Percentiles rank a stretch among this genome's conserved stretches.
phyloP scores from a whole-genome alignment of 2,329 filamentous ascomycete species.

The Chalaropsis thielavioides region DNA sequence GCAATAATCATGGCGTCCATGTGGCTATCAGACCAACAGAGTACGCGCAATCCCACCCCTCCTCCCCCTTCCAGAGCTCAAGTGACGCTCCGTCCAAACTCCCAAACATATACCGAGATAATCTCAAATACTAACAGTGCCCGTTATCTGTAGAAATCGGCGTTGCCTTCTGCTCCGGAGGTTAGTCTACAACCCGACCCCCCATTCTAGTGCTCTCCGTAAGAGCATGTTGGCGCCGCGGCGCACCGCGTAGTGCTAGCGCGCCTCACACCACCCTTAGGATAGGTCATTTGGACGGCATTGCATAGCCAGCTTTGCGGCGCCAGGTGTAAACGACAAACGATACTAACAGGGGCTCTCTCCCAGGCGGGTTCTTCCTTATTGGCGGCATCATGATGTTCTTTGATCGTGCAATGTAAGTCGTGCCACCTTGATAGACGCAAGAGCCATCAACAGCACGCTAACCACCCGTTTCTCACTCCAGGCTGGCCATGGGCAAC shows the following conservation, averaged over 20 bases:
- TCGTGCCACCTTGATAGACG: conserved; percentile 18
- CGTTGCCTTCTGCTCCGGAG: conserved; percentile 92
- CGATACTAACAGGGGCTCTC: background rate
- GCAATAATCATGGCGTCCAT: conserved; percentile 58
- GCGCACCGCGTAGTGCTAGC: background rate
- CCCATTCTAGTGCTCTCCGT: background rate
- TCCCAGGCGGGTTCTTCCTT: conserved; percentile 81
- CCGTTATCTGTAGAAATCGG: conserved; percentile 59
- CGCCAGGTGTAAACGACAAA: background rate
- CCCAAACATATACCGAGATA: background rate
- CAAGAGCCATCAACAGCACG: background rate
- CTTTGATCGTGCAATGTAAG: conserved; percentile 90
- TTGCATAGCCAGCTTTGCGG: background rate
- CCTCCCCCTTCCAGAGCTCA: background rate
- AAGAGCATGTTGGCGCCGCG: background rate
- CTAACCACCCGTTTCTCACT: conserved; percentile 1
- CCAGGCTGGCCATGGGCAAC: conserved; percentile 92
- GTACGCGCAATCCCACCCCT: conserved; percentile 33
- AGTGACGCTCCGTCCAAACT: background rate
- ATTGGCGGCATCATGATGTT: conserved; percentile 90
- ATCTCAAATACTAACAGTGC: conserved; percentile 20
- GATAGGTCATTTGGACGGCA: background rate
- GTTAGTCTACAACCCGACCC: conserved; percentile 39
- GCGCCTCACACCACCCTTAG: background rate
- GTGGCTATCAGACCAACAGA: conserved; percentile 94